Conservation (phyloP, 805 yeast species). For the Wickerhamiella vanderwaltii region DNA sequence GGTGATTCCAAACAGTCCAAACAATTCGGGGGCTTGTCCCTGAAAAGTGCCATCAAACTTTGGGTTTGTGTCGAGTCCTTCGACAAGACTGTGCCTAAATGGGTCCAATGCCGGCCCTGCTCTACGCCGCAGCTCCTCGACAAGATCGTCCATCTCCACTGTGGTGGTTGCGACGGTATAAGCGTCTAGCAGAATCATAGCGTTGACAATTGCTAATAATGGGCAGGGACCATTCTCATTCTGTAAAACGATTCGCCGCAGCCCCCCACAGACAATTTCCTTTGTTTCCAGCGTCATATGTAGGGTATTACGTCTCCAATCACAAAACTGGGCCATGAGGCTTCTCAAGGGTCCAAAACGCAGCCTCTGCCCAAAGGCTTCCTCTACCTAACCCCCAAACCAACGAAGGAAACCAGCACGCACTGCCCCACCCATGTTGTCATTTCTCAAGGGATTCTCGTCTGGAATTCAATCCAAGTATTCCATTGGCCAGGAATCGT, state of each 20-base stretch:
- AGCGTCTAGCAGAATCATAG: conserved; percentile 42
- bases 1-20: conserved; percentile 44
- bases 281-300: not conserved
- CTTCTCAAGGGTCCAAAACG: not conserved
- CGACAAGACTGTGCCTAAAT: conserved; percentile 30
- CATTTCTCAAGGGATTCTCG: conserved; percentile 21
- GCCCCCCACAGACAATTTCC: not conserved
- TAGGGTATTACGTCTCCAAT: not conserved
- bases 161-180: conserved; percentile 9
- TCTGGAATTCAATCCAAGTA: conserved; percentile 35
- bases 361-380: not conserved
- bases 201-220: conserved; percentile 61
- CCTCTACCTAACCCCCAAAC: not conserved
- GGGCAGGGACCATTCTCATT: conserved; percentile 85
- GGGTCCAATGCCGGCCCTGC: not conserved
- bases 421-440: too few relatives aligned
- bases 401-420: too few relatives aligned
- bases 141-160: not conserved
- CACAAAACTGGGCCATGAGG: not conserved
- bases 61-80: conserved; percentile 67
- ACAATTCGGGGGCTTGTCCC: conserved; percentile 43
- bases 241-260: conserved; percentile 46
- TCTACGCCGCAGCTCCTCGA: not conserved
- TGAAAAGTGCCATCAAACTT: conserved; percentile 50
- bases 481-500: conserved; percentile 57